Conservation (phyloP, 2,329 filamentous ascomycete species). For the Claviceps sp. region DNA sequence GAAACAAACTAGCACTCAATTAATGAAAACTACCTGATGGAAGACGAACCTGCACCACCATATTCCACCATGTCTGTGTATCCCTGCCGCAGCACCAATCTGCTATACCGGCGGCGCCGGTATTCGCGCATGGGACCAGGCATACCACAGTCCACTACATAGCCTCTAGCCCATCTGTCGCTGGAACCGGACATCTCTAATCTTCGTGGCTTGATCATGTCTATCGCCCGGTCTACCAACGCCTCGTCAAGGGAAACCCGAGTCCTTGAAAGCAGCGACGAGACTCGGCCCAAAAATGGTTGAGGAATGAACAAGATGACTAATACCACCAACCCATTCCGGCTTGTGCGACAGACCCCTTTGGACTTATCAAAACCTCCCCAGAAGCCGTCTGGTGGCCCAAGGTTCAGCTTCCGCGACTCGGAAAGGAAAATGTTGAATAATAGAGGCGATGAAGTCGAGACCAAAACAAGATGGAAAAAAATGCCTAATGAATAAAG, state of each 20-base stretch:
- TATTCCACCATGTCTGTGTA: not conserved
- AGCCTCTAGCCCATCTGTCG: too few relatives aligned
- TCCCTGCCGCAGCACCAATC: not conserved
- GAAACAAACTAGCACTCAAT: constrained; percentile 7
- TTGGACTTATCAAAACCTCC: constrained; percentile 16
- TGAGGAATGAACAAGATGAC: not conserved
- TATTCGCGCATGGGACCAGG: not conserved
- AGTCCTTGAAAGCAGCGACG: not conserved
- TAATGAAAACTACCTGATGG: not conserved
- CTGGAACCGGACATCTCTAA: not conserved
- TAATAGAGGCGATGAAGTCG: constrained; percentile 6
- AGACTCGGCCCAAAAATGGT: not conserved
- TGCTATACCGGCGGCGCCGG: not conserved
- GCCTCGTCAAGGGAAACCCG: not conserved
- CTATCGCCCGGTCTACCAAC: not conserved
- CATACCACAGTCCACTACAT: not conserved
- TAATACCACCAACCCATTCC: not conserved
- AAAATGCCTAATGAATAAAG: constrained; percentile 14
- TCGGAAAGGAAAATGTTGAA: constrained; percentile 7
- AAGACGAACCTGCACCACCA: not conserved
- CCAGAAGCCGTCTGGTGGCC: constrained; percentile 21
- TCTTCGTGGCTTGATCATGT: not conserved
- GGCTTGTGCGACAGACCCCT: not conserved
- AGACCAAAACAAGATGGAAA: constrained; percentile 16
- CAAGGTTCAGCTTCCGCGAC: constrained; percentile 13